A percentile compares a stretch with the other conserved stretches of the same genome.
These are phyloP conservation scores for Globisporangium echinulatum DNA, from an alignment of 352 stramenopile species.

Conservation along the genomic window DNA sequence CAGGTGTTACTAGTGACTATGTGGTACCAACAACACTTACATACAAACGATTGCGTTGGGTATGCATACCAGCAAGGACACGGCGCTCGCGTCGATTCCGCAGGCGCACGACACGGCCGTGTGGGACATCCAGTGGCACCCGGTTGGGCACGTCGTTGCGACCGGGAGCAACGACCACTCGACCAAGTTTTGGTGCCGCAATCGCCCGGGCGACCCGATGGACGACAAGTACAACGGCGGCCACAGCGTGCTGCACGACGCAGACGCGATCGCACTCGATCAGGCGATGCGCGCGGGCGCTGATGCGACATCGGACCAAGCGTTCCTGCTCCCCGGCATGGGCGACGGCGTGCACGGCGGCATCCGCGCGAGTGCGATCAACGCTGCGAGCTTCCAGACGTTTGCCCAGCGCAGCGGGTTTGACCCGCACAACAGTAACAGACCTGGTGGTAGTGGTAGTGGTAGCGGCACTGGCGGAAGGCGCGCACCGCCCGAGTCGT, in stretches of 20 bases:
- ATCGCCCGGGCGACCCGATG: slow-evolving; percentile 89
- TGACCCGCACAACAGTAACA: slow-evolving; percentile 3
- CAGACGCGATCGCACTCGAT: slow-evolving; percentile 39
- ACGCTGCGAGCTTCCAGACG: slow-evolving; percentile 65
- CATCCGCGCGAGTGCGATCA: slow-evolving; percentile 64
- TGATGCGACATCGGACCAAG: slow-evolving; percentile 11
- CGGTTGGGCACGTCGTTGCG: slow-evolving; percentile 93
- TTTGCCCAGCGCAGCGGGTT: slow-evolving; percentile 36
- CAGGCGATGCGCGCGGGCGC: slow-evolving; percentile 7
- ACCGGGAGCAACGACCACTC: slow-evolving; percentile 96
- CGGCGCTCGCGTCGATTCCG: slow-evolving; percentile 75
- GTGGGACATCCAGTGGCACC: slow-evolving; percentile 98
- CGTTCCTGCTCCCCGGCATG: slow-evolving; percentile 65
- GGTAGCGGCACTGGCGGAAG: slow-evolving; percentile 20
- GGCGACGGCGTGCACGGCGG: slow-evolving; percentile 29
- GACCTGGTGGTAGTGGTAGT: slow-evolving; percentile 14
- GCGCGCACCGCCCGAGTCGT: slow-evolving; percentile 69
- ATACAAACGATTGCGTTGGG: background rate
- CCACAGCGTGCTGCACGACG: slow-evolving; percentile 61
- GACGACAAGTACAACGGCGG: slow-evolving; percentile 87
- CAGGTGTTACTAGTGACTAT: background rate
- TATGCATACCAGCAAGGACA: slow-evolving; percentile 50
- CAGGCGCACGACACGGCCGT: slow-evolving; percentile 96
- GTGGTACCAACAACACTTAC: background rate
- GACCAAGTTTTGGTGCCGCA: slow-evolving; percentile 97